Evolutionary conservation across 352 stramenopile genomes (phyloP).

Genomic region (Globisporangium takayamanum): DNA sequence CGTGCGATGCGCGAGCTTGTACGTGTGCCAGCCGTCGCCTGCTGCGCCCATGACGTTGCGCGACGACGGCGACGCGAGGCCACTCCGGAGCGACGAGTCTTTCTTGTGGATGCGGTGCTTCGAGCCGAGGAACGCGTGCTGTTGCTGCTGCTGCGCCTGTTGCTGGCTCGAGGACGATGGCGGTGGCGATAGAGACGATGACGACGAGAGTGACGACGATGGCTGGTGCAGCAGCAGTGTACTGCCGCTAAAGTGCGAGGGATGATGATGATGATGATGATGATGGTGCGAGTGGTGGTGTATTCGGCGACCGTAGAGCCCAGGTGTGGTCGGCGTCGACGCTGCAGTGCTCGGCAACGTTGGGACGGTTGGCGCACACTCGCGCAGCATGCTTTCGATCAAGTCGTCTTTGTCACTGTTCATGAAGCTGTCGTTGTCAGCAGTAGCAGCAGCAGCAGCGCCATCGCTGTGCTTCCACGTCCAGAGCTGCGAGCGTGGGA

Average conservation of each 20-base stretch:
- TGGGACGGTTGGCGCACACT: conserved; percentile 27
- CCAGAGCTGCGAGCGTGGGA: conserved; percentile 59
- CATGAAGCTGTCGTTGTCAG: not conserved
- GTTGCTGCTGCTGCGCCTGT: conserved; percentile 3
- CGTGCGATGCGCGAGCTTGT: conserved; percentile 54
- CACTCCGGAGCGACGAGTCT: conserved; percentile 1
- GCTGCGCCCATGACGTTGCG: conserved; percentile 1
- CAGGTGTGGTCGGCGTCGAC: conserved; percentile 6
- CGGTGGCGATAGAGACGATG: not conserved
- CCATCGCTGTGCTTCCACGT: conserved; percentile 28
- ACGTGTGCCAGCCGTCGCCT: conserved; percentile 44
- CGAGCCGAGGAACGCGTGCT: conserved; percentile 7
- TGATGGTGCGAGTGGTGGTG: conserved; percentile 1
- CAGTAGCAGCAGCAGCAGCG: no score
- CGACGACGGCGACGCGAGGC: conserved; percentile 1
- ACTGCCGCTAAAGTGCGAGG: not conserved
- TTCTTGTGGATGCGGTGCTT: conserved; percentile 12
- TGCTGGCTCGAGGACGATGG: not conserved
- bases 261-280: not conserved
- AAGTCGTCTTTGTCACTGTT: conserved; percentile 26
- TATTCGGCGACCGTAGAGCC: conserved; percentile 6
- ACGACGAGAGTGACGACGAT: not conserved
- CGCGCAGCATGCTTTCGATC: conserved; percentile 50
- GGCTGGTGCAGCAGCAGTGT: conserved; percentile 3
- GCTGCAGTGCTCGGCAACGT: not conserved